Base-by-base conservation (phyloP, 768 basidiomycete species). In the Pholiota microspora region DNA sequence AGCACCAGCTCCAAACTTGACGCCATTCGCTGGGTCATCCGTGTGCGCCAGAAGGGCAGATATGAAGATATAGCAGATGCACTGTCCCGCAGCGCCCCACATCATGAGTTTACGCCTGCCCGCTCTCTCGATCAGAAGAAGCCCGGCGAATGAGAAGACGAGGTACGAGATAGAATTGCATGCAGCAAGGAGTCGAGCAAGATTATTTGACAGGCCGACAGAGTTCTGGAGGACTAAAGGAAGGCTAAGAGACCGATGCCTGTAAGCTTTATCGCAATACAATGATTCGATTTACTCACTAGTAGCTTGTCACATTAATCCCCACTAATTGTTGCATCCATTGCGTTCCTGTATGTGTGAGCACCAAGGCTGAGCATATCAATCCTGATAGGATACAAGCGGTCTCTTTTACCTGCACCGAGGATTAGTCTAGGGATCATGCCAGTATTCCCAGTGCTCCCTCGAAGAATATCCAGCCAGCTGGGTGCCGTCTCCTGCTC, bases 161-260 rank as follows among this genome's bases (percentile, higher is more conserved):
- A 81, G 72, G 60, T 80, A 81, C 0, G 77, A 77, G 28, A 79
- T 70, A 21, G 78, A 79, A 59, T 81, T 81, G 66, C 78, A 79
- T 8, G 75, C 78, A 1, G 78, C 77, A 24, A 81, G 72, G 3
- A 81, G 73, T 12, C 79, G 75, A 1, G 79, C 65, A 12, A 77
- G 66, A 51, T 71, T 78, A 64, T 79, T 79, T 5, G 79, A 78
- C 4, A 79, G 68, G 7, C 79, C 79, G 40, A 80, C 76, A 1
- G 77, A 79, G 58, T 80, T 77, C 50, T 78, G 74, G 3, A 80
- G 71, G 21, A 80, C 77, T 7, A 79, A 66, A 7, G 78, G 78
- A 49, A 78, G 73, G 53, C 76, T 77, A 50, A 3, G 44, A 4
- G 44, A 50, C 12, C 8, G 7, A 18, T 28, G 23, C 47, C 15